phyloP scores from a whole-genome alignment of 78 protist species.

The Cavenderia fasciculata region DNA sequence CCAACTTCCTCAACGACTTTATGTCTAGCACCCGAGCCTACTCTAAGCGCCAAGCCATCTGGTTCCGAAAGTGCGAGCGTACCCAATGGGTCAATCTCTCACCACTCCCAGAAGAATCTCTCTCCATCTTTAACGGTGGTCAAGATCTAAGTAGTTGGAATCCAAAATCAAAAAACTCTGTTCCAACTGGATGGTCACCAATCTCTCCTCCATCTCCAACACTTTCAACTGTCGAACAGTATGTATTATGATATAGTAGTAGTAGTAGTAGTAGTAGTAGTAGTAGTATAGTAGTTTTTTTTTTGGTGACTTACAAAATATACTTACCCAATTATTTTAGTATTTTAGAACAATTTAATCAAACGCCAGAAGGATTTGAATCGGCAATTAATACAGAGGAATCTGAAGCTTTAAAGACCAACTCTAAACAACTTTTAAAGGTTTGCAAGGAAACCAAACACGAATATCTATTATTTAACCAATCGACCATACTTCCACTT shows the following conservation, averaged over 20 bases:
- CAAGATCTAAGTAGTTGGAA: too few species aligned
- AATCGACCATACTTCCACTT: neutral
- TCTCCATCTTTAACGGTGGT: too few species aligned
- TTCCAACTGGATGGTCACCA: too few species aligned
- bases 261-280: too few species aligned
- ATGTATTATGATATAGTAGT: too few species aligned
- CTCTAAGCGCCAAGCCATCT: constrained; percentile 28
- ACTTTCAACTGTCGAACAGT: too few species aligned
- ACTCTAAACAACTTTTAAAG: neutral
- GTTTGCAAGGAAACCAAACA: neutral
- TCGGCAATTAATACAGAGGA: neutral
- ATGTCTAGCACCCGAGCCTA: constrained; percentile 18
- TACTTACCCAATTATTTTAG: too few species aligned
- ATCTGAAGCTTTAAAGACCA: neutral
- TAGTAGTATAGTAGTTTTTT: too few species aligned
- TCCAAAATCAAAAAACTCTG: too few species aligned
- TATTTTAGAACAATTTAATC: neutral
- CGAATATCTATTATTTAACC: neutral
- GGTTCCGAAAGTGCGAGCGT: constrained; percentile 12
- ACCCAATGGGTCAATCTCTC: constrained; percentile 4
- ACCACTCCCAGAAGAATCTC: neutral
- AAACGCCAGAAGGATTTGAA: neutral
- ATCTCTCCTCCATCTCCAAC: too few species aligned
- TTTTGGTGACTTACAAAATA: too few species aligned
- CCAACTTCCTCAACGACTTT: constrained; percentile 4